Base-by-base conservation (phyloP, 2,329 filamentous ascomycete species). In the Lasiodiplodia sp. region DNA sequence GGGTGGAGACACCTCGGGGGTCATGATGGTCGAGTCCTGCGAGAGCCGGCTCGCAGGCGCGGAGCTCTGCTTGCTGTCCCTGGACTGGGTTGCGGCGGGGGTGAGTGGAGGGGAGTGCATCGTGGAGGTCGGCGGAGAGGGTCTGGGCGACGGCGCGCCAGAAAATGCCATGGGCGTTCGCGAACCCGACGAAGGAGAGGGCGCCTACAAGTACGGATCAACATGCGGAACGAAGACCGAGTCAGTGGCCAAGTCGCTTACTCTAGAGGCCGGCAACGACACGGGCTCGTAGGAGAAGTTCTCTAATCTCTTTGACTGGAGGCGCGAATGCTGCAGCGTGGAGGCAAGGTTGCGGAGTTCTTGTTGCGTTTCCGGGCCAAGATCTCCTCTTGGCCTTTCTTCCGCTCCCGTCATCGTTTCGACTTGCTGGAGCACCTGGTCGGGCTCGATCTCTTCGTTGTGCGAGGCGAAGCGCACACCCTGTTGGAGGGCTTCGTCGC, bases 261-360 rank as follows among this genome's bases (percentile, higher is more conserved):
- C 93, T 81, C 92, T 88, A 56, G 93, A 95, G 38, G 88, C 86
- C 47, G 96, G 95, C 65, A 98, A 85, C 44, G 96, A 98, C 71
- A 97, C 90, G 40, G 95, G 91, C 78, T 97, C 94, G 76, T 94
- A 98, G 53, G 91, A 90, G 81, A 93, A 97, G 77, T 94, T 92
- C 77, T 91, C 92, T 84, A 97, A 88, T 71, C 94, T 89, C 68
- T 89, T 87, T 74, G 94, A 91, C 82, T 97, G 94, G 70, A 97
- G 86, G 73, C 91, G 89, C 57, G 90, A 87, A 71, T 89, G 88
- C 72, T 93, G 91, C 31, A 97, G 83, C 28, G 88, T 90, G 73
- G 89, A 88, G 63, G 92, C 90, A 70, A 97, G 83, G 69, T 89
- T 89, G 72, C 87, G 88, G 68, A 96, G 84, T 76, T 94, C 87